Conservation (phyloP, 2,329 filamentous ascomycete genomes). For the Penicillium sp. region DNA sequence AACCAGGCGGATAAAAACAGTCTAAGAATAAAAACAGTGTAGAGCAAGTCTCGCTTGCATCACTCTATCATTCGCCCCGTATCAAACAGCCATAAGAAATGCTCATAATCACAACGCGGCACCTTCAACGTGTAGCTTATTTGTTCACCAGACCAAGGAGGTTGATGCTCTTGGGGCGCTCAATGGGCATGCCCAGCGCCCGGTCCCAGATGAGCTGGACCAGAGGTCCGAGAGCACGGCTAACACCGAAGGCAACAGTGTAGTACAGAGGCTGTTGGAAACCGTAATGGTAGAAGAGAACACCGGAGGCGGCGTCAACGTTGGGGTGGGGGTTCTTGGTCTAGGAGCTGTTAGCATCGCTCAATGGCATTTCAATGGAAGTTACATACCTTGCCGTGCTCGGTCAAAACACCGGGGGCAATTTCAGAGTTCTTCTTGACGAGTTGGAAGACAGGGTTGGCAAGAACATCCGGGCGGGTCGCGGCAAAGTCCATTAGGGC, state of each 20-base stretch:
- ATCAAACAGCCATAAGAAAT: not conserved
- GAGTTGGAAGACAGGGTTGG: slow-evolving; percentile 86
- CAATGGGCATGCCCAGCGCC: slow-evolving; percentile 87
- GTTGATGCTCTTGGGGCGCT: slow-evolving; percentile 97
- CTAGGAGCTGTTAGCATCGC: slow-evolving; percentile 32
- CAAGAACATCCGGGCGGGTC: slow-evolving; percentile 75
- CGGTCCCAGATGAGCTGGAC: slow-evolving; percentile 96
- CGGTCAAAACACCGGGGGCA: slow-evolving; percentile 80
- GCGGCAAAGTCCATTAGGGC: slow-evolving; percentile 94
- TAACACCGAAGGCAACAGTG: slow-evolving; percentile 64
- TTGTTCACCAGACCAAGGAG: slow-evolving; percentile 73
- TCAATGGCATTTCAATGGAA: not conserved
- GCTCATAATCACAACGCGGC: not conserved
- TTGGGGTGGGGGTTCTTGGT: slow-evolving; percentile 98
- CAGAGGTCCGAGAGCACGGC: slow-evolving; percentile 72
- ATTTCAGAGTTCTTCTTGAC: slow-evolving; percentile 91
- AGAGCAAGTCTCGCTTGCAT: slow-evolving; percentile 9
- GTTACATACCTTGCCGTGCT: slow-evolving; percentile 73
- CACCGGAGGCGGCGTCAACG: slow-evolving; percentile 87
- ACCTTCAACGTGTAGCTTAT: slow-evolving; percentile 11
- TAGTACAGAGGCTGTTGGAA: slow-evolving; percentile 98
- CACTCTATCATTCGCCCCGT: slow-evolving; percentile 8
- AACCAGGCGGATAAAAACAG: not conserved
- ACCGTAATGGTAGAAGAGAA: slow-evolving; percentile 96
- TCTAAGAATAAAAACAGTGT: slow-evolving; percentile 1